phyloP scores from a whole-genome alignment of 192 early-diverging fungal species.

The Jimgerdemannia flammicorona region DNA sequence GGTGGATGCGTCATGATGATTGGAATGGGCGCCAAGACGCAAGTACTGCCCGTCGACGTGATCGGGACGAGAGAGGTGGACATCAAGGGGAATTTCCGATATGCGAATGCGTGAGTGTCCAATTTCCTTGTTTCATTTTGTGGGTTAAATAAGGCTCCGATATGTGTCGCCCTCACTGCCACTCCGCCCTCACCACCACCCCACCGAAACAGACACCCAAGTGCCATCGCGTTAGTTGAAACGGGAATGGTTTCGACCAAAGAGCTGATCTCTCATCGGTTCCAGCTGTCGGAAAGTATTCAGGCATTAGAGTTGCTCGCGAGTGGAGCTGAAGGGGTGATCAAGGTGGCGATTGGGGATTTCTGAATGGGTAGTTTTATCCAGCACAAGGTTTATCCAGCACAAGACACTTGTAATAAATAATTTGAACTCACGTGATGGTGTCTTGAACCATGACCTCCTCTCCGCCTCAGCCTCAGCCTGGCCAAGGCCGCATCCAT shows the following conservation, averaged over 20 bases:
- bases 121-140: not conserved
- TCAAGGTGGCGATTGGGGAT: slow-evolving; percentile 30
- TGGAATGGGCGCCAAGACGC: slow-evolving; percentile 19
- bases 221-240: slow-evolving; percentile 23
- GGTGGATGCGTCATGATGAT: slow-evolving; percentile 26
- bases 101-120: slow-evolving; percentile 12
- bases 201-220: slow-evolving; percentile 5
- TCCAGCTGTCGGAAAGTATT: slow-evolving; percentile 15
- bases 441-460: not conserved
- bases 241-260: slow-evolving; percentile 19
- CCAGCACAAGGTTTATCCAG: no score
- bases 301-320: slow-evolving; percentile 24
- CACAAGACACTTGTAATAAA: no score
- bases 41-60: slow-evolving; percentile 10
- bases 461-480: not conserved
- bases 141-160: not conserved
- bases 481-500: slow-evolving; percentile 24
- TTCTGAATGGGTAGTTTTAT: slow-evolving; percentile 3
- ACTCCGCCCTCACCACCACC: not conserved
- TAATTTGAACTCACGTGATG: no score
- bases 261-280: slow-evolving; percentile 23
- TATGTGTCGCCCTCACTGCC: not conserved
- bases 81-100: slow-evolving; percentile 22
- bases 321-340: slow-evolving; percentile 19
- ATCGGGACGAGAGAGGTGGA: slow-evolving; percentile 24